Percentiles rank a stretch among this genome's conserved stretches.
Evolutionary conservation across 2,329 filamentous ascomycete species (phyloP).

Genomic region (Dactylonectria estremocensis): DNA sequence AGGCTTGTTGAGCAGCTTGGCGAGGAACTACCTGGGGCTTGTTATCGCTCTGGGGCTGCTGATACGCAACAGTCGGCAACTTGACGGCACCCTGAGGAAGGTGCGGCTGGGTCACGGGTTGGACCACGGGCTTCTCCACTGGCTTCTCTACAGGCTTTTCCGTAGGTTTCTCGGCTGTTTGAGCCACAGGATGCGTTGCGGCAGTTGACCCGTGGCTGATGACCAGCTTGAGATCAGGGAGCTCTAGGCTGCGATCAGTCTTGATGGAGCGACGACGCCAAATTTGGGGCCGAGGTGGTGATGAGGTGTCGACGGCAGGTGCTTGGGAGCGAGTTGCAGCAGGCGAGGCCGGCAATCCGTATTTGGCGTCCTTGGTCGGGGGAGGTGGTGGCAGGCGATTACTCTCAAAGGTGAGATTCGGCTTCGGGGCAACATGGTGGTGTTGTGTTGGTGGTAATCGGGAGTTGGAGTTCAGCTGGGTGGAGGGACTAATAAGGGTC

Average conservation of each 20-base stretch:
- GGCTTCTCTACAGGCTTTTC: background rate
- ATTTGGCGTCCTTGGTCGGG: conserved; percentile 48
- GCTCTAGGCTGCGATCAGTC: conserved; percentile 61
- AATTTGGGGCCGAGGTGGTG: conserved; percentile 53
- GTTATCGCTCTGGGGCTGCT: conserved; percentile 33
- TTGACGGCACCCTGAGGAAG: conserved; percentile 36
- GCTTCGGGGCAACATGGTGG: conserved; percentile 42
- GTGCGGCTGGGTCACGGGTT: conserved; percentile 35
- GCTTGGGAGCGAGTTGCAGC: conserved; percentile 36
- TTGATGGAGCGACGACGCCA: conserved; percentile 69
- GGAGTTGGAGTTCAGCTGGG: conserved; percentile 25
- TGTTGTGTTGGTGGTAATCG: conserved; percentile 35
- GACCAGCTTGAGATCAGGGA: conserved; percentile 65
- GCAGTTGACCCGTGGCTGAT: conserved; percentile 67
- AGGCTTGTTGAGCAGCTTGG: conserved; percentile 28
- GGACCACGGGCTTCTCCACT: conserved; percentile 5
- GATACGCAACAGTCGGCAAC: conserved; percentile 35
- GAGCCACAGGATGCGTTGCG: conserved; percentile 43
- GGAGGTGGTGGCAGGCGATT: conserved; percentile 42
- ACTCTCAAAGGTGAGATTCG: conserved; percentile 27
- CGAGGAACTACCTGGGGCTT: conserved; percentile 30
- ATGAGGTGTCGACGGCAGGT: conserved; percentile 42
- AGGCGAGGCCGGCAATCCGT: conserved; percentile 41
- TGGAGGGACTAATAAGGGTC: conserved; percentile 38
- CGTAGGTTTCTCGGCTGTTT: conserved; percentile 1